Evolutionary conservation across 2,329 filamentous ascomycete species (phyloP).

Genomic region (Orbilia oligospora): DNA sequence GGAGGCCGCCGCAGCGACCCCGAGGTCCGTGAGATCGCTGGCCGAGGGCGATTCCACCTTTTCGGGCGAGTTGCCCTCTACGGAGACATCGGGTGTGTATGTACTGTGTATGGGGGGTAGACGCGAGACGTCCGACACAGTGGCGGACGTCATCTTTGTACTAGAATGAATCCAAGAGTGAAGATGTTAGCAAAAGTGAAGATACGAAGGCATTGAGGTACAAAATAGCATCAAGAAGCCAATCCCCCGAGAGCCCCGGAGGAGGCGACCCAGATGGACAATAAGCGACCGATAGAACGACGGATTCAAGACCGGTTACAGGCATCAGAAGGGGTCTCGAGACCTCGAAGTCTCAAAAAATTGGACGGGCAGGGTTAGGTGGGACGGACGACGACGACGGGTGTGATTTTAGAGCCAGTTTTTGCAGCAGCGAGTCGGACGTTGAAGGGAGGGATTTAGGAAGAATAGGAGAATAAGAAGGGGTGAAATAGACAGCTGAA

Average conservation of each 20-base stretch:
- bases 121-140: slow-evolving; percentile 60
- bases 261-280: slow-evolving; percentile 51
- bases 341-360: slow-evolving; percentile 27
- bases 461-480: slow-evolving; percentile 40
- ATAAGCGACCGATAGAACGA: slow-evolving; percentile 44
- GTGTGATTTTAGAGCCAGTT: slow-evolving; percentile 43
- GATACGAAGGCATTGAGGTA: slow-evolving; percentile 45
- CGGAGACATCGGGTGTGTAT: slow-evolving; percentile 56
- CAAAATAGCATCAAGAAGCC: slow-evolving; percentile 47
- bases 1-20: slow-evolving; percentile 38
- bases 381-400: slow-evolving; percentile 60
- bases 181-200: slow-evolving; percentile 44
- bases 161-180: slow-evolving; percentile 15
- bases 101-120: slow-evolving; percentile 59
- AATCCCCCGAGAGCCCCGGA: slow-evolving; percentile 56
- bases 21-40: slow-evolving; percentile 56
- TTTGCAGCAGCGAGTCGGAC: slow-evolving; percentile 43
- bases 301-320: slow-evolving; percentile 52
- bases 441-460: slow-evolving; percentile 40
- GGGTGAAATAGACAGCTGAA: slow-evolving; percentile 38
- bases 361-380: slow-evolving; percentile 29
- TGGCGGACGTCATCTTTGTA: slow-evolving; percentile 55
- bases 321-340: slow-evolving; percentile 46
- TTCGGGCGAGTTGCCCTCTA: slow-evolving; percentile 57
- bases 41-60: slow-evolving; percentile 51